Percentiles rank a stretch among this genome's conserved stretches.
These are phyloP conservation scores for Scleroderma bovista DNA, from an alignment of 768 basidiomycete species.

Conservation along the genomic window DNA sequence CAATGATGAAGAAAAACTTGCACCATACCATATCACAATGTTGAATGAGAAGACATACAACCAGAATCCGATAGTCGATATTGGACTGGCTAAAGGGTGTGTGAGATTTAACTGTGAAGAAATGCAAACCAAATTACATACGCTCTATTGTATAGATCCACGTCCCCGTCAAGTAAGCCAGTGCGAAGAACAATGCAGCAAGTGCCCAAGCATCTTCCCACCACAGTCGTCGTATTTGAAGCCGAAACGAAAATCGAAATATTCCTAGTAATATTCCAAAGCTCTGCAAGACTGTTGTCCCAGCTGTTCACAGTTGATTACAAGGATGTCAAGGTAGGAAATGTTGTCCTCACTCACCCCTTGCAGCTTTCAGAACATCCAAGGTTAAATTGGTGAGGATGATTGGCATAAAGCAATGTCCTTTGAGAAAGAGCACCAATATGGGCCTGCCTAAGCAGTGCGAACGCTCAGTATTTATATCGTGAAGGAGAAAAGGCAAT, in stretches of 20 bases:
- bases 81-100: neutral
- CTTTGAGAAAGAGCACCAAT: neutral
- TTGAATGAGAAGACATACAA: conserved; percentile 1
- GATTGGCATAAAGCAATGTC: neutral
- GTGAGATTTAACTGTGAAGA: no score
- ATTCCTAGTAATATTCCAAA: conserved; percentile 11
- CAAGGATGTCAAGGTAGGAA: neutral
- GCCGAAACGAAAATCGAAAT: conserved; percentile 15
- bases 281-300: conserved; percentile 4
- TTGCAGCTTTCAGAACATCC: neutral
- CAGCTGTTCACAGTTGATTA: conserved; percentile 3
- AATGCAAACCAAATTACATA: neutral
- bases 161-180: conserved; percentile 7
- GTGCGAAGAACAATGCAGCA: conserved; percentile 6
- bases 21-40: conserved; percentile 13
- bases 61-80: conserved; percentile 9
- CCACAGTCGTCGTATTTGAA: conserved; percentile 9
- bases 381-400: neutral
- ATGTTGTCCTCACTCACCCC: conserved; percentile 4
- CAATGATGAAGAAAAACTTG: neutral
- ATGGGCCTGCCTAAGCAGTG: no score
- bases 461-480: no score
- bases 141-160: conserved; percentile 7
- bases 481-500: no score
- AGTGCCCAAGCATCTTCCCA: conserved; percentile 15